These are phyloP conservation scores for Solanum hybrid DNA, from an alignment of 305 asterid genomes.

Conservation along the genomic window DNA sequence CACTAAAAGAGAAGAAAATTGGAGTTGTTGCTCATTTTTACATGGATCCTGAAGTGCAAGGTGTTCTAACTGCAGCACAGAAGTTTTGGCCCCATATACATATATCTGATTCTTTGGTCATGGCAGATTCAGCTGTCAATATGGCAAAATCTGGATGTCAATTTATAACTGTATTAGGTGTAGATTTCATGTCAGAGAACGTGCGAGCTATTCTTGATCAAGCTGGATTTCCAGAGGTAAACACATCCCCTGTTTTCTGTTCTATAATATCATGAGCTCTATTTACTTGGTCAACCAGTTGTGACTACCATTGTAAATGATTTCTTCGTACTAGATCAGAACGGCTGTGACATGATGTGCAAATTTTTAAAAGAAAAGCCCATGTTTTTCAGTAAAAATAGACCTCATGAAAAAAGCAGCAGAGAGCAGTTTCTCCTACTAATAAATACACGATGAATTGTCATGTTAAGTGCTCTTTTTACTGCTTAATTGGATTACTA, in stretches of 20 bases:
- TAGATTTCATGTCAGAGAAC: constrained; percentile 95
- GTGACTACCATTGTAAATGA: not conserved
- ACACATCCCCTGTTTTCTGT: not conserved
- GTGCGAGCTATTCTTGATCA: constrained; percentile 94
- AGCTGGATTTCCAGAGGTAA: constrained; percentile 86
- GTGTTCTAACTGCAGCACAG: constrained; percentile 87
- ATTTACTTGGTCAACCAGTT: not conserved
- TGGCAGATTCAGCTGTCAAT: constrained; percentile 96
- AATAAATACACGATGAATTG: not conserved
- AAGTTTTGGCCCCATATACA: constrained; percentile 96
- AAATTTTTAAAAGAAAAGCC: not conserved
- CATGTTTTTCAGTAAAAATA: not conserved
- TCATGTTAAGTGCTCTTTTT: not conserved
- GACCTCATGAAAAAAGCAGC: not conserved
- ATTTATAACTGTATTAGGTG: constrained; percentile 82
- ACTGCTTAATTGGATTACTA: not conserved
- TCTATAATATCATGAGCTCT: not conserved
- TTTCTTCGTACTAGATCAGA: not conserved
- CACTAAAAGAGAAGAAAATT: constrained; percentile 78
- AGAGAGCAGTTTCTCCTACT: not conserved
- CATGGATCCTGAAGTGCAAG: constrained; percentile 99
- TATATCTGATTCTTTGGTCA: constrained; percentile 88
- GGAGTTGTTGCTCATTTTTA: constrained; percentile 95
- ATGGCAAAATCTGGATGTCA: constrained; percentile 93
- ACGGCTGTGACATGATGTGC: not conserved